Conservation (phyloP, 2,329 filamentous ascomycete species). For the Coniochaeta prunicola region DNA sequence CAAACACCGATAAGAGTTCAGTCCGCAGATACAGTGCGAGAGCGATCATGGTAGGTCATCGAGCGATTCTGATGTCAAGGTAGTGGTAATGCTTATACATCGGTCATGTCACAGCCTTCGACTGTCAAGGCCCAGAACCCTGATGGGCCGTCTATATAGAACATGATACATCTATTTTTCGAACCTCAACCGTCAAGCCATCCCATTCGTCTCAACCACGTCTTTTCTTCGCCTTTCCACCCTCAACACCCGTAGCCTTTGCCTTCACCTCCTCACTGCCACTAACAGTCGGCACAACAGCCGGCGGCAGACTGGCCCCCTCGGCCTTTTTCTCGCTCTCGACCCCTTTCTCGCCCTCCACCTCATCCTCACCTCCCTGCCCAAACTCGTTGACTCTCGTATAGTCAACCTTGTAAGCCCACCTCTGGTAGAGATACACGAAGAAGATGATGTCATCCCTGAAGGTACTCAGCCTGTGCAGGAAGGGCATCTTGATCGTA, state of each 20-base stretch:
- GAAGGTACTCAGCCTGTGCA: slow-evolving; percentile 87
- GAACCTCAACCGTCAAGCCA: neutral
- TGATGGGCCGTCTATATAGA: neutral
- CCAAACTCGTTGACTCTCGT: slow-evolving; percentile 94
- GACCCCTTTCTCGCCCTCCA: slow-evolving; percentile 70
- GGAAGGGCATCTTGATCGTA: slow-evolving; percentile 96
- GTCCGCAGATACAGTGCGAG: too few relatives aligned
- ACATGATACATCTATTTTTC: neutral
- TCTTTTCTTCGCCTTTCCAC: slow-evolving; percentile 39
- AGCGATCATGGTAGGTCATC: neutral
- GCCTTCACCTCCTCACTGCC: slow-evolving; percentile 15
- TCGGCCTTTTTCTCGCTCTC: slow-evolving; percentile 33
- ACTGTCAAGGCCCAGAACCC: neutral
- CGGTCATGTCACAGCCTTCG: neutral
- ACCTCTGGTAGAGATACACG: slow-evolving; percentile 91
- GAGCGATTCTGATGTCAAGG: too few relatives aligned
- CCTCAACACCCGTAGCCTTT: slow-evolving; percentile 43
- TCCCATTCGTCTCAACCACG: neutral
- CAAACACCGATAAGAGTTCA: too few relatives aligned
- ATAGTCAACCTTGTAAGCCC: slow-evolving; percentile 87
- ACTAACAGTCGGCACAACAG: neutral
- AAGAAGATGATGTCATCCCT: slow-evolving; percentile 98
- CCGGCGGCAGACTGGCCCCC: slow-evolving; percentile 17
- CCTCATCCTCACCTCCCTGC: slow-evolving; percentile 84
- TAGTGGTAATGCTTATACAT: too few relatives aligned